Evolutionary conservation across 2,329 filamentous ascomycete species (phyloP).

Genomic region (Aspergillus unguis): DNA sequence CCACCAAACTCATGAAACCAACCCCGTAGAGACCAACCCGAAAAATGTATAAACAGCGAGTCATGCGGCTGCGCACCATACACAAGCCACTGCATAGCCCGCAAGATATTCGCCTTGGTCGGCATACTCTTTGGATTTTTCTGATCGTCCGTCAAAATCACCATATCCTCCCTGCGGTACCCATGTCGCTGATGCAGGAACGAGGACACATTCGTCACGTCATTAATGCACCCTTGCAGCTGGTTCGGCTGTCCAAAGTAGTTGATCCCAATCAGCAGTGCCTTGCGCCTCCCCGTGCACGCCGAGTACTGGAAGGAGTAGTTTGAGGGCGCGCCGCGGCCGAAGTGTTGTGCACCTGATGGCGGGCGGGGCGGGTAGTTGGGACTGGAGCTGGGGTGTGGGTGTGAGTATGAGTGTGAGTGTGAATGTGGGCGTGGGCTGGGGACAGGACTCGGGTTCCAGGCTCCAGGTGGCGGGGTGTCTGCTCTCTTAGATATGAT

Average conservation of each 20-base stretch:
- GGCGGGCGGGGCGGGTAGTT: slow-evolving; percentile 65
- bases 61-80: slow-evolving; percentile 90
- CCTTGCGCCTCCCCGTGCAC: slow-evolving; percentile 84
- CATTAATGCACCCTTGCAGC: slow-evolving; percentile 90
- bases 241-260: slow-evolving; percentile 90
- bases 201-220: slow-evolving; percentile 91
- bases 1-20: neutral
- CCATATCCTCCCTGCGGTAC: slow-evolving; percentile 95
- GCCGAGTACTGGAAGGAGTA: slow-evolving; percentile 92
- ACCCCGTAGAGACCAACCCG: slow-evolving; percentile 54
- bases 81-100: slow-evolving; percentile 98
- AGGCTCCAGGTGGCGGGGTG: neutral
- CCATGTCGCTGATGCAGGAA: slow-evolving; percentile 83
- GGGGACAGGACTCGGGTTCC: too few species aligned
- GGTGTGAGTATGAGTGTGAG: neutral
- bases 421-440: neutral
- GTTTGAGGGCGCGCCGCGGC: slow-evolving; percentile 71
- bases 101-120: slow-evolving; percentile 88
- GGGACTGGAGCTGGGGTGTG: slow-evolving; percentile 16
- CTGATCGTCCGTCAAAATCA: slow-evolving; percentile 92
- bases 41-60: slow-evolving; percentile 95
- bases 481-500: neutral
- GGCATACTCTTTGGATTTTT: slow-evolving; percentile 96
- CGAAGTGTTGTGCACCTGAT: slow-evolving; percentile 66
- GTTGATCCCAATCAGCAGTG: slow-evolving; percentile 89